phyloP scores from a whole-genome alignment of 1,139 yeast genomes.

The Wickerhamomyces sp. region DNA sequence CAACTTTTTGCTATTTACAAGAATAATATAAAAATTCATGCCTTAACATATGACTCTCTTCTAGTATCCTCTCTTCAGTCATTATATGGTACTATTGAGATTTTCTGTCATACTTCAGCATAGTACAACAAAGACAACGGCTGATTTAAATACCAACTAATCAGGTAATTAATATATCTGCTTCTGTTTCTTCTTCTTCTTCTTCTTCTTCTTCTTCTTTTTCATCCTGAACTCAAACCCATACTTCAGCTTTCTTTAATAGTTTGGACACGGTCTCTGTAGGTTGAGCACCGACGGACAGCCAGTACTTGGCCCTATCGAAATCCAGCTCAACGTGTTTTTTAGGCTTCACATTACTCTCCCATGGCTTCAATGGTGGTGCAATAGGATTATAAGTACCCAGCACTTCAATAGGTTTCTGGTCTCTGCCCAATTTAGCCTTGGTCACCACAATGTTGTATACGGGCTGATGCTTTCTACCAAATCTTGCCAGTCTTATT shows the following conservation, averaged over 20 bases:
- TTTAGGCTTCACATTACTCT: slow-evolving; percentile 54
- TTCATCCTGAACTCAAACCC: slow-evolving; percentile 67
- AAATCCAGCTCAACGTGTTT: slow-evolving; percentile 85
- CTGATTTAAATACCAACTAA: too few relatives aligned
- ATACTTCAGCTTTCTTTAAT: slow-evolving; percentile 72
- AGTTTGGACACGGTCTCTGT: slow-evolving; percentile 75
- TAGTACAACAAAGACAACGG: too few relatives aligned
- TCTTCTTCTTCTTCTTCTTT: not conserved
- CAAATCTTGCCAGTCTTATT: slow-evolving; percentile 89
- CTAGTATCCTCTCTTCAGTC: too few relatives aligned
- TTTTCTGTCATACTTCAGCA: too few relatives aligned
- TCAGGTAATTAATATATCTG: too few relatives aligned
- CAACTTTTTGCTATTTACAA: not conserved
- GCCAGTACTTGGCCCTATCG: slow-evolving; percentile 92
- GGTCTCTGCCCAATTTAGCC: slow-evolving; percentile 65
- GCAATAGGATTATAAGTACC: slow-evolving; percentile 93
- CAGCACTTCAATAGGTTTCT: slow-evolving; percentile 87
- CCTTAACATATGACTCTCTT: too few relatives aligned
- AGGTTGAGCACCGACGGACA: slow-evolving; percentile 98
- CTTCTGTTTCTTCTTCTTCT: not conserved
- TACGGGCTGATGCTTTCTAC: slow-evolving; percentile 81
- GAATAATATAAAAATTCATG: too few relatives aligned
- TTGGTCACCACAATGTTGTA: slow-evolving; percentile 91
- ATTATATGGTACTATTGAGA: too few relatives aligned
- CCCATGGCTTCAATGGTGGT: slow-evolving; percentile 64